Evolutionary conservation across 768 basidiomycete genomes (phyloP).

Genomic region (Lactifluus piperatus): DNA sequence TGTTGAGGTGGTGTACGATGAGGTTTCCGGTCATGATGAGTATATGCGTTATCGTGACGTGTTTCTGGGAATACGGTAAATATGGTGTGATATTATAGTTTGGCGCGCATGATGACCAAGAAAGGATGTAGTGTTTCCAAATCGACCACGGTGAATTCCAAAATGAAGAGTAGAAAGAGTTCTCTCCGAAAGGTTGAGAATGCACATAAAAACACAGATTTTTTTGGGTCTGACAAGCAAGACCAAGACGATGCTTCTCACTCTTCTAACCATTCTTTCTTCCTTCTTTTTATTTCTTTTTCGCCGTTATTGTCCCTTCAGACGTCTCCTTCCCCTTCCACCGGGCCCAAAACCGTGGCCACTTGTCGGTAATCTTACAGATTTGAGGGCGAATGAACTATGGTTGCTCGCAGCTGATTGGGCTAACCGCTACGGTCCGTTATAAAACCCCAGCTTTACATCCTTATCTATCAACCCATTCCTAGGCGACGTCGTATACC

Average conservation of each 20-base stretch:
- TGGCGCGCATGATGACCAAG: neutral
- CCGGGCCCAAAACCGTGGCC: slow-evolving; percentile 64
- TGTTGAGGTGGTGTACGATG: slow-evolving; percentile 37
- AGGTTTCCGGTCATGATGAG: slow-evolving; percentile 7
- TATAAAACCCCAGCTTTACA: neutral
- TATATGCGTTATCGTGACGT: neutral
- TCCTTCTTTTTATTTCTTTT: neutral
- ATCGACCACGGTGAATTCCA: slow-evolving; percentile 1
- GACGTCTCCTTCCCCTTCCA: slow-evolving; percentile 32
- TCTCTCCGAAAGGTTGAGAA: neutral
- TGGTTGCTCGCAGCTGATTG: slow-evolving; percentile 56
- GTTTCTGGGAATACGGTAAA: neutral
- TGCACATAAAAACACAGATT: neutral
- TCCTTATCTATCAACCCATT: neutral
- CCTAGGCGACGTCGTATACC: slow-evolving; percentile 53
- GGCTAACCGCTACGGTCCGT: slow-evolving; percentile 56
- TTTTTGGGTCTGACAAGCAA: too few species aligned
- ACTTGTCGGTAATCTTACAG: slow-evolving; percentile 52
- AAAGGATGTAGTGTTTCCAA: neutral
- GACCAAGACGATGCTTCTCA: too few species aligned
- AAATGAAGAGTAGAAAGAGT: neutral
- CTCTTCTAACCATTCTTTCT: slow-evolving; percentile 5
- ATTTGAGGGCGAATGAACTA: slow-evolving; percentile 51
- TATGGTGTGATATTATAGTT: neutral
- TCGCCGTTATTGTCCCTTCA: neutral